phyloP scores from a whole-genome alignment of 306 rosid species.

The Sphenostylis stenocarpa region DNA sequence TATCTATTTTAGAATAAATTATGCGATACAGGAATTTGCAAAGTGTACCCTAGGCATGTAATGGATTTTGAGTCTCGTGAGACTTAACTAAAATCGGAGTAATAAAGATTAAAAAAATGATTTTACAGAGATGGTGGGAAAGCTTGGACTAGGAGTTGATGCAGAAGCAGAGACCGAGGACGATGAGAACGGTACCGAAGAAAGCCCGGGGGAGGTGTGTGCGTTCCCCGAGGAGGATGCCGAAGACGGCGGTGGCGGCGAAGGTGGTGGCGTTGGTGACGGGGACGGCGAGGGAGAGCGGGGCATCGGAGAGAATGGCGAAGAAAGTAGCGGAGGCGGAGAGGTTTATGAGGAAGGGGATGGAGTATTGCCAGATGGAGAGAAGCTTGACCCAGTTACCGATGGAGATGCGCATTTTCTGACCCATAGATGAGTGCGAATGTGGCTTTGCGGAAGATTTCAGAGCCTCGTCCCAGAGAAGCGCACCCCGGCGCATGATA shows the following conservation, averaged over 20 bases:
- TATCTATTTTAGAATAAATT: conserved; percentile 8
- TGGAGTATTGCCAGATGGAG: conserved; percentile 76
- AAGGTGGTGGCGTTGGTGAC: conserved; percentile 95
- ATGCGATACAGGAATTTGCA: not conserved
- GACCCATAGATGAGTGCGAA: not conserved
- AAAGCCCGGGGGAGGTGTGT: conserved; percentile 60
- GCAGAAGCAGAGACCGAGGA: conserved; percentile 75
- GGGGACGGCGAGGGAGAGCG: conserved; percentile 85
- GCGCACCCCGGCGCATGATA: conserved; percentile 85
- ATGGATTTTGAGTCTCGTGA: not conserved
- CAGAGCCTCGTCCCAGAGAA: conserved; percentile 77
- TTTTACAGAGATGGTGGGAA: not conserved
- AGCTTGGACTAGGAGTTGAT: conserved; percentile 32
- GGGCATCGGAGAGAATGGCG: conserved; percentile 70
- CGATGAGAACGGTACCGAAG: conserved; percentile 71
- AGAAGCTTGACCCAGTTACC: conserved; percentile 78
- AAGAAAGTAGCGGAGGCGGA: conserved; percentile 94
- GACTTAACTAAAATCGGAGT: not conserved
- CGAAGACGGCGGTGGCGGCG: conserved; percentile 79
- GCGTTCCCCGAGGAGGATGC: conserved; percentile 67
- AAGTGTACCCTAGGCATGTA: not conserved
- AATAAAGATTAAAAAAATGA: not conserved
- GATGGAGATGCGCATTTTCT: conserved; percentile 39
- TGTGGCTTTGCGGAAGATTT: conserved; percentile 46
- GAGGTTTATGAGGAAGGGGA: conserved; percentile 74